Evolutionary conservation across 2,329 filamentous ascomycete genomes (phyloP).

Genomic region (Hypoxylon sp.): DNA sequence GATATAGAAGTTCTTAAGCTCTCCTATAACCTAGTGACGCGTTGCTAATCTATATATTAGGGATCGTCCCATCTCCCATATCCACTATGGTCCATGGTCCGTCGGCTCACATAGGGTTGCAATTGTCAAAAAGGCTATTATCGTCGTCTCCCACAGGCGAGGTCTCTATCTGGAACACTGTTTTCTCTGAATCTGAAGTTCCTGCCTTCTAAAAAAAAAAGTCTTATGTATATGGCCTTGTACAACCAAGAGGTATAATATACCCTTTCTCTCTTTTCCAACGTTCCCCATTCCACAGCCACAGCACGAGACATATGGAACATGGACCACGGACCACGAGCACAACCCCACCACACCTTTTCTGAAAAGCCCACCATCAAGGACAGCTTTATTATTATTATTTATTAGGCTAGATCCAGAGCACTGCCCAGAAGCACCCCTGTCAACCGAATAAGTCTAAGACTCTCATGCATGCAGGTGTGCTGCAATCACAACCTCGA

Average conservation of each 20-base stretch:
- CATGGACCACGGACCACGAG: slow-evolving; percentile 32
- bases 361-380: slow-evolving; percentile 40
- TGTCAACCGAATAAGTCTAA: slow-evolving; percentile 36
- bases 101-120: slow-evolving; percentile 43
- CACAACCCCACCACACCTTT: slow-evolving; percentile 44
- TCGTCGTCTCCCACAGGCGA: slow-evolving; percentile 40
- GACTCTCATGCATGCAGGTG: slow-evolving; percentile 51
- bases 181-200: slow-evolving; percentile 26
- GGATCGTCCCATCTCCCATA: slow-evolving; percentile 43
- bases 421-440: slow-evolving; percentile 27
- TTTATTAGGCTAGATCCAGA: slow-evolving; percentile 46
- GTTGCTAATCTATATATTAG: slow-evolving; percentile 47
- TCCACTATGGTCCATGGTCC: slow-evolving; percentile 37
- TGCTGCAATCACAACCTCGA: slow-evolving; percentile 52
- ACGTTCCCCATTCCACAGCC: slow-evolving; percentile 20
- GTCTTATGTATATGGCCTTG: slow-evolving; percentile 20
- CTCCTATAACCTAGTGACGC: slow-evolving; percentile 46
- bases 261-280: slow-evolving; percentile 7
- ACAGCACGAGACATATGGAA: slow-evolving; percentile 26
- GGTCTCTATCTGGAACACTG: slow-evolving; percentile 39
- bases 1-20: slow-evolving; percentile 37
- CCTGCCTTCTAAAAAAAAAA: background rate
- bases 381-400: slow-evolving; percentile 38
- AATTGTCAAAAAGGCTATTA: slow-evolving; percentile 47
- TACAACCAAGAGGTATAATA: slow-evolving; percentile 38